Evolutionary conservation across 129 eudicot genomes (phyloP).

Genomic region (Arctium lappa): DNA sequence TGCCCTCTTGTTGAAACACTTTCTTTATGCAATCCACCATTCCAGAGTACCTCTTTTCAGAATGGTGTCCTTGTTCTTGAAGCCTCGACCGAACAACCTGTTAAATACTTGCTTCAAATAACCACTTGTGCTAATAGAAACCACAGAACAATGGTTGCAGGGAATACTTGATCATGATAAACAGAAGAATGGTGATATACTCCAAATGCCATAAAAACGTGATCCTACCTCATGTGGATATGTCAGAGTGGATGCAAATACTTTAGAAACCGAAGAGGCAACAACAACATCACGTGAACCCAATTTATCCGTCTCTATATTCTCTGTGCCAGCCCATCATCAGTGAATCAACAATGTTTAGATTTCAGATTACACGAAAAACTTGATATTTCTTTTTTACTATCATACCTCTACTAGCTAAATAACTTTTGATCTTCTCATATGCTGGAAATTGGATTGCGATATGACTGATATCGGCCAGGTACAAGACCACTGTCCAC

Average conservation of each 20-base stretch:
- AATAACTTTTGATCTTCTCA: constrained; percentile 79
- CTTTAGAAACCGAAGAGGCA: constrained; percentile 92
- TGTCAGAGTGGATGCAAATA: constrained; percentile 89
- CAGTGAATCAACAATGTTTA: not conserved
- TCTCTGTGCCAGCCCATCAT: constrained; percentile 40
- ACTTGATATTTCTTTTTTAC: not conserved
- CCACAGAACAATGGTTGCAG: not conserved
- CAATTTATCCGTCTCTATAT: constrained; percentile 61
- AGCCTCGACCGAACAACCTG: constrained; percentile 95
- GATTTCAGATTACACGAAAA: not conserved
- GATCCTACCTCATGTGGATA: constrained; percentile 90
- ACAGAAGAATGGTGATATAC: not conserved
- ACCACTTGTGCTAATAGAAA: not conserved
- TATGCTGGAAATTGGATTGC: constrained; percentile 96
- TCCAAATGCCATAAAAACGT: too few relatives aligned
- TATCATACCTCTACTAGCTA: constrained; percentile 68
- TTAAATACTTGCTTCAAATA: not conserved
- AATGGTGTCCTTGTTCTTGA: constrained; percentile 98
- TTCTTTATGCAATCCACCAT: constrained; percentile 79
- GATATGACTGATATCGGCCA: constrained; percentile 95
- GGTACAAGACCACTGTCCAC: constrained; percentile 89
- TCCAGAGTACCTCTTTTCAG: constrained; percentile 80
- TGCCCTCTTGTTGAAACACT: constrained; percentile 67
- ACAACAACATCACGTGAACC: constrained; percentile 84
- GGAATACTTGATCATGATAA: too few relatives aligned